A percentile compares a stretch with the other conserved stretches of the same genome.
phyloP scores from a whole-genome alignment of 441 rosid genomes.

The Bocquillonia castaneifolia region DNA sequence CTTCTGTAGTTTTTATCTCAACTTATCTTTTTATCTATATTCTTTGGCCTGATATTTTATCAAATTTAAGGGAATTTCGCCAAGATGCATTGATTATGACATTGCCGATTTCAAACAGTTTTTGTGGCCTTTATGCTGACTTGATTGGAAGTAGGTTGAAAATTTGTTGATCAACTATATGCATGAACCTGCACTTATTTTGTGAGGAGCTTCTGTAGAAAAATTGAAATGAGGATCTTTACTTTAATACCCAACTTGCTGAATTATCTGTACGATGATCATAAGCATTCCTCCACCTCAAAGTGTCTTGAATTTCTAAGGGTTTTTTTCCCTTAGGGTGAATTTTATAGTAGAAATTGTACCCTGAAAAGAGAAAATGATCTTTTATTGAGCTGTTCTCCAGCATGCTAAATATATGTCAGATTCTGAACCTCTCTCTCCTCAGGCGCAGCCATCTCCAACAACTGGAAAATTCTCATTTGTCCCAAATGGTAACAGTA shows the following conservation, averaged over 20 bases:
- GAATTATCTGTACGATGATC: slow-evolving; percentile 2
- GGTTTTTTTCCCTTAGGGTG: not conserved
- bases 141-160: too few species aligned
- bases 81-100: not conserved
- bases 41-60: slow-evolving; percentile 1
- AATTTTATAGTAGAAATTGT: not conserved
- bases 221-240: not conserved
- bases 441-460: slow-evolving; percentile 95
- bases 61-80: not conserved
- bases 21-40: not conserved
- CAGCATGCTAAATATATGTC: slow-evolving; percentile 4
- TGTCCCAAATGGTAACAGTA: slow-evolving; percentile 38
- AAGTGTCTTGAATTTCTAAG: not conserved
- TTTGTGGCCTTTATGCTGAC: not conserved
- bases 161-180: not conserved
- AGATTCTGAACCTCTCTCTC: slow-evolving; percentile 22
- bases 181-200: not conserved
- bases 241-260: not conserved
- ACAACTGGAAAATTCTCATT: slow-evolving; percentile 87
- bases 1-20: too few species aligned
- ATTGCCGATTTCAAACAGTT: not conserved
- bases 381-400: slow-evolving; percentile 13
- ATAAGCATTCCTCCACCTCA: slow-evolving; percentile 1
- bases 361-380: not conserved
- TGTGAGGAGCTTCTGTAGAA: not conserved